phyloP scores from a whole-genome alignment of 2,329 filamentous ascomycete genomes.

The Ophiocordyceps sinensis region DNA sequence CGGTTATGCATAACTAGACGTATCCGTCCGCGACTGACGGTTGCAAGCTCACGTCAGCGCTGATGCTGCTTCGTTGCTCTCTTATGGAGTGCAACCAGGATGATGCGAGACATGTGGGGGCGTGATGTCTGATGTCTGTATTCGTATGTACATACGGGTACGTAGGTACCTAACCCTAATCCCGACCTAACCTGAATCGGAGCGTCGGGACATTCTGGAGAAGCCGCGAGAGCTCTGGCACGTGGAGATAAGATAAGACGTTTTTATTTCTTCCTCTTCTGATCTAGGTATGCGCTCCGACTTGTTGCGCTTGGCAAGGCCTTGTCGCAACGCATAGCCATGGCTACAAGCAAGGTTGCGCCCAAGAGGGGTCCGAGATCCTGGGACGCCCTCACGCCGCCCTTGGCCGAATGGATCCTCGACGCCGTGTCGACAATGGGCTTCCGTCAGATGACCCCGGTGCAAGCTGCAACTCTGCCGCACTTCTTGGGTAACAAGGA shows the following conservation, averaged over 20 bases:
- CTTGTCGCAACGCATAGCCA: background rate
- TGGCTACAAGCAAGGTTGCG: constrained; percentile 9
- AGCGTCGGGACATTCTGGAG: background rate
- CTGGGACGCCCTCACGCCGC: constrained; percentile 24
- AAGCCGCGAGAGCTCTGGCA: constrained; percentile 4
- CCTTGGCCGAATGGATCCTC: constrained; percentile 55
- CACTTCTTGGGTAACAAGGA: constrained; percentile 84
- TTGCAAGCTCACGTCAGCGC: no score
- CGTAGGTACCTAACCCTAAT: no score
- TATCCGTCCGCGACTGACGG: no score
- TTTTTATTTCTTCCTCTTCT: background rate
- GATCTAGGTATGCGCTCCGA: background rate
- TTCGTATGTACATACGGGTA: no score
- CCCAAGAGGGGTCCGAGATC: constrained; percentile 33
- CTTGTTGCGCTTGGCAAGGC: background rate
- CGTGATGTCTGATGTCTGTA: no score
- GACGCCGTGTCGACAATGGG: constrained; percentile 76
- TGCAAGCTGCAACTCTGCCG: constrained; percentile 85
- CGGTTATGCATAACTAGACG: no score
- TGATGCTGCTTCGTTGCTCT: no score
- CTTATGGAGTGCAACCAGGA: no score
- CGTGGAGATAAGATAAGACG: constrained; percentile 19
- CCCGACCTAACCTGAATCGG: no score
- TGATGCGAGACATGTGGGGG: no score
- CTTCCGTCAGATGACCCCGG: constrained; percentile 77